phyloP scores from a whole-genome alignment of 208 protist genomes.

The Crithidia bombi region DNA sequence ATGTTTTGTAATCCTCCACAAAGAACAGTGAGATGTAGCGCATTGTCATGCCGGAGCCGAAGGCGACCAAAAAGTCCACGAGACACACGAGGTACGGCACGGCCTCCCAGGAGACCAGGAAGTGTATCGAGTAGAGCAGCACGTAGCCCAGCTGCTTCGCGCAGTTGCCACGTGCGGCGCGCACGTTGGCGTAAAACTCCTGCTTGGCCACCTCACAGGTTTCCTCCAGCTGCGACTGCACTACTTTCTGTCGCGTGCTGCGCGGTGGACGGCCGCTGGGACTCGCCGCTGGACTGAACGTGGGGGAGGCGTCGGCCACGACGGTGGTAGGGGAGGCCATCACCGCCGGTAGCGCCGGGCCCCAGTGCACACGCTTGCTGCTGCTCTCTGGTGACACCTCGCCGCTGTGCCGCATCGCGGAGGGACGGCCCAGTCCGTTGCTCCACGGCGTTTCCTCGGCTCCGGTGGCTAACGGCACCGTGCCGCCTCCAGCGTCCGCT shows the following conservation, averaged over 20 bases:
- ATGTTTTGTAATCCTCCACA: slow-evolving; percentile 35
- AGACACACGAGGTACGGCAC: slow-evolving; percentile 62
- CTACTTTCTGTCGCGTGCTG: slow-evolving; percentile 12
- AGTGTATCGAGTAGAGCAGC: not conserved
- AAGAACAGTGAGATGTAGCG: slow-evolving; percentile 57
- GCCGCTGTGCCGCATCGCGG: not conserved
- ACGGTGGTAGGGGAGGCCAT: not conserved
- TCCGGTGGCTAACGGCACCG: not conserved
- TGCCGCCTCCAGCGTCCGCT: not conserved
- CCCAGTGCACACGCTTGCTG: slow-evolving; percentile 16
- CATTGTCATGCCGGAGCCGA: slow-evolving; percentile 59
- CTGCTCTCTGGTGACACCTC: not conserved
- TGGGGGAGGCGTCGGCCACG: not conserved
- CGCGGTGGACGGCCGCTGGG: slow-evolving; percentile 8
- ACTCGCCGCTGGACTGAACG: slow-evolving; percentile 2
- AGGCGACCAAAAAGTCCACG: slow-evolving; percentile 47
- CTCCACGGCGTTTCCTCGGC: slow-evolving; percentile 27
- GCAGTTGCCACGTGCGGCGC: slow-evolving; percentile 4
- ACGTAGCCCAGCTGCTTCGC: not conserved
- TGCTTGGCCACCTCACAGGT: slow-evolving; percentile 3
- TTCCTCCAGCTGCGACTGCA: slow-evolving; percentile 24
- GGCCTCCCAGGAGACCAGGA: slow-evolving; percentile 23
- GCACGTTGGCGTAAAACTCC: slow-evolving; percentile 12
- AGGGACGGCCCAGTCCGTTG: slow-evolving; percentile 6
- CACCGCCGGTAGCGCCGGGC: slow-evolving; percentile 7